Evolutionary conservation across 352 stramenopile species (phyloP).

Genomic region (Globisporangium radiosum): DNA sequence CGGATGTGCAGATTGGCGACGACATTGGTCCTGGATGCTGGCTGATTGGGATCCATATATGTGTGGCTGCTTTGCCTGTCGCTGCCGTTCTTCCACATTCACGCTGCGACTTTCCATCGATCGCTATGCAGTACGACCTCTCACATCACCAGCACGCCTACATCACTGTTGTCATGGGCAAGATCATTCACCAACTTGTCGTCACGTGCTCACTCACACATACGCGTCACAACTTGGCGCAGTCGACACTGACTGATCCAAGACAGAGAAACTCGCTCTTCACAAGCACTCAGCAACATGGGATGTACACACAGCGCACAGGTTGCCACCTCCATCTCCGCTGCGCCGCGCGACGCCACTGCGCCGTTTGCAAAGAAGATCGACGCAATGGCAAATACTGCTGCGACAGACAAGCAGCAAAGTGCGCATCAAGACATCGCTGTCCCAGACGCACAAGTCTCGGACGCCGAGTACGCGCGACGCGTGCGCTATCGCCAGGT

Average conservation of each 20-base stretch:
- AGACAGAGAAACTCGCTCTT: not conserved
- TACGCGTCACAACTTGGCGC: too few species aligned
- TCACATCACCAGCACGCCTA: too few species aligned
- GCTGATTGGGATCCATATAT: too few species aligned
- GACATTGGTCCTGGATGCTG: too few species aligned
- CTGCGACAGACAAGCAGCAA: not conserved
- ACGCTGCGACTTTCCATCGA: too few species aligned
- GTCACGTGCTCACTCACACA: too few species aligned
- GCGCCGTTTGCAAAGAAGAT: not conserved
- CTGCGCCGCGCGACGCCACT: not conserved
- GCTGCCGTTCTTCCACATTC: too few species aligned
- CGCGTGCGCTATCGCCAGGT: conserved; percentile 2
- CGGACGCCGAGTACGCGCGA: conserved; percentile 4
- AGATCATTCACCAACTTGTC: too few species aligned
- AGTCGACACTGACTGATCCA: not conserved
- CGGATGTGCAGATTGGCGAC: too few species aligned
- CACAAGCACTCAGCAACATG: not conserved
- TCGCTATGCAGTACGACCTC: too few species aligned
- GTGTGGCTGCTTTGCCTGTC: too few species aligned
- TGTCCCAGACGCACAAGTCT: not conserved
- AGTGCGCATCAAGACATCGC: not conserved
- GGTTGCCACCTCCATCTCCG: not conserved
- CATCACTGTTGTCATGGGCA: too few species aligned
- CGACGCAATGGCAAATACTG: not conserved
- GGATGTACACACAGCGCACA: conserved; percentile 7